Conservation (phyloP, 1,284 basidiomycete species). For the Mycosarcoma maydis region DNA sequence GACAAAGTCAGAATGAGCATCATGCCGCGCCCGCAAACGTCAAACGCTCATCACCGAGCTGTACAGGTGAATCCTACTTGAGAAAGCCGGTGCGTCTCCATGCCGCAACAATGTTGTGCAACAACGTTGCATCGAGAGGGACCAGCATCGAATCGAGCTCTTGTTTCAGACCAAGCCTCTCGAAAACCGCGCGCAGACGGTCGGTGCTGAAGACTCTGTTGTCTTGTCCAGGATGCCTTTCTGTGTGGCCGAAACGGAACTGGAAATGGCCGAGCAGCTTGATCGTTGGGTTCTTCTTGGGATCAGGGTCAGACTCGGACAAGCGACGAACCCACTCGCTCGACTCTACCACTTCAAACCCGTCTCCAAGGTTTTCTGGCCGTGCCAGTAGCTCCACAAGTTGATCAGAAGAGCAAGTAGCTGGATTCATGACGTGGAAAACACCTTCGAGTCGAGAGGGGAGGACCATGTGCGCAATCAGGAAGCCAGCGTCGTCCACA, state of each 20-base stretch:
- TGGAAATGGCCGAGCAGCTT: slow-evolving; percentile 70
- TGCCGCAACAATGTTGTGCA: slow-evolving; percentile 10
- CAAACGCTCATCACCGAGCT: too few relatives aligned
- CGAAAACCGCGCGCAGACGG: slow-evolving; percentile 3
- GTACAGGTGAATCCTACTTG: not conserved
- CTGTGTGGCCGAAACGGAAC: slow-evolving; percentile 44
- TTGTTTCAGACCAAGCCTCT: not conserved
- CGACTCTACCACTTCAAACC: slow-evolving; percentile 79
- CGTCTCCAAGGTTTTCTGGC: slow-evolving; percentile 73
- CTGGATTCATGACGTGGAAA: slow-evolving; percentile 24
- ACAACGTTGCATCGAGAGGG: not conserved
- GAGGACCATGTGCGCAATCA: slow-evolving; percentile 70
- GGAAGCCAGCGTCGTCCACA: slow-evolving; percentile 71
- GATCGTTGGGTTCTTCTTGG: slow-evolving; percentile 70
- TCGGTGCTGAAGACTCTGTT: not conserved
- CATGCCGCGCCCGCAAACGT: too few relatives aligned
- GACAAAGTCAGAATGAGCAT: too few relatives aligned
- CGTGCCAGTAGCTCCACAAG: slow-evolving; percentile 74
- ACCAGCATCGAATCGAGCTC: slow-evolving; percentile 8
- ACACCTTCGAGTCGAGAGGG: slow-evolving; percentile 4
- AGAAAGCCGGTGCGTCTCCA: slow-evolving; percentile 16
- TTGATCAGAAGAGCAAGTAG: slow-evolving; percentile 67
- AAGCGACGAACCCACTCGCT: slow-evolving; percentile 71
- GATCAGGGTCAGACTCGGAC: slow-evolving; percentile 68
- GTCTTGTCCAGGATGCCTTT: not conserved